phyloP scores from a whole-genome alignment of 179 eudicot species.

The Amaranthus tricolor region DNA sequence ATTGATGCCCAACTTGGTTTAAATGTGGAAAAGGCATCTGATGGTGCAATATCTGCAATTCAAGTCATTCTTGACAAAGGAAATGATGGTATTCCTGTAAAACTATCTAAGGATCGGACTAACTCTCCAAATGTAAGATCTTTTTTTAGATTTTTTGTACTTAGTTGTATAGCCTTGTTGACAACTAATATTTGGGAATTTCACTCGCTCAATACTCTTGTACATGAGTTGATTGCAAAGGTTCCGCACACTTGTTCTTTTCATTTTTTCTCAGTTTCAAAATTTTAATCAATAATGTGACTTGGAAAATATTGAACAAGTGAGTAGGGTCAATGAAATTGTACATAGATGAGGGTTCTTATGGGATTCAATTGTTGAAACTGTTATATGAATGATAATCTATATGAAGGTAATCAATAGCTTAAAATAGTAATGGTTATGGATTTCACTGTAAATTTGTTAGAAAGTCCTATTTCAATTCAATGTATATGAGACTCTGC shows the following conservation, averaged over 20 bases:
- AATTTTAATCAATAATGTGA: background rate
- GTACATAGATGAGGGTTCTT: background rate
- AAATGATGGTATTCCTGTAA: constrained; percentile 24
- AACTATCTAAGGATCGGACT: constrained; percentile 21
- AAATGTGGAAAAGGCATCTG: constrained; percentile 20
- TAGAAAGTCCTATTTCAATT: too few relatives aligned
- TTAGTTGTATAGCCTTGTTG: background rate
- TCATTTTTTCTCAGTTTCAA: background rate
- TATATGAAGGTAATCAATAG: too few relatives aligned
- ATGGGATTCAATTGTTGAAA: background rate
- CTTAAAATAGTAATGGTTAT: too few relatives aligned
- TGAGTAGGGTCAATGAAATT: background rate
- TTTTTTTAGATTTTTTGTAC: background rate
- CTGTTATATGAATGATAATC: too few relatives aligned
- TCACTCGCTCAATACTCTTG: background rate
- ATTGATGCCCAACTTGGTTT: constrained; percentile 12
- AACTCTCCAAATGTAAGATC: constrained; percentile 47
- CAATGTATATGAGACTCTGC: too few relatives aligned
- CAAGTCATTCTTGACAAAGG: constrained; percentile 18
- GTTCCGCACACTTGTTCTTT: background rate
- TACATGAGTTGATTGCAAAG: background rate
- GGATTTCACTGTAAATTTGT: too few relatives aligned
- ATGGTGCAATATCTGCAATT: constrained; percentile 27
- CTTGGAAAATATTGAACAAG: background rate
- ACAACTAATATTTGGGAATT: background rate